Evolutionary conservation across 352 stramenopile genomes (phyloP).

Genomic region (Phytopythium sindhum): DNA sequence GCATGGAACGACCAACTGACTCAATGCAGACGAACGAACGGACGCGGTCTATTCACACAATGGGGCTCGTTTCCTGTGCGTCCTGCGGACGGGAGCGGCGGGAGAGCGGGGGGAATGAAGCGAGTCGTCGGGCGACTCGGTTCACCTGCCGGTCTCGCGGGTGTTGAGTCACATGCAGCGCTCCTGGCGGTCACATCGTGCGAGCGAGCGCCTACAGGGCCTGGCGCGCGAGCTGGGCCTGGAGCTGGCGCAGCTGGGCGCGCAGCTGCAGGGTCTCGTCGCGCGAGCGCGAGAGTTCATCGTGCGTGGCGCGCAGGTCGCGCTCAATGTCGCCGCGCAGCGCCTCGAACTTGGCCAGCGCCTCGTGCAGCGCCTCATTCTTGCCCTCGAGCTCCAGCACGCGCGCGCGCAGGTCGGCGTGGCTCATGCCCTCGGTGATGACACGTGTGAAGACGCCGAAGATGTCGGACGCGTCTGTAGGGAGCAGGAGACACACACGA

Average conservation of each 20-base stretch:
- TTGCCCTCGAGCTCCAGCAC: slow-evolving; percentile 68
- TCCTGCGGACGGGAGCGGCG: not conserved
- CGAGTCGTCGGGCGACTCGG: not conserved
- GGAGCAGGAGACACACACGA: not conserved
- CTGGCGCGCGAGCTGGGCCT: slow-evolving; percentile 51
- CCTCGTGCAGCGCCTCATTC: slow-evolving; percentile 79
- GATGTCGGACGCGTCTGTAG: slow-evolving; percentile 69
- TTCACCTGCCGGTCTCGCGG: slow-evolving; percentile 2
- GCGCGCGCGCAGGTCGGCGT: slow-evolving; percentile 61
- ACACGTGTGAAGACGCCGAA: slow-evolving; percentile 82
- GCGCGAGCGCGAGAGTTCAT: slow-evolving; percentile 38
- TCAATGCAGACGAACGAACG: too few species aligned
- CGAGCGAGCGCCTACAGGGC: slow-evolving; percentile 26
- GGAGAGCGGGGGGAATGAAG: not conserved
- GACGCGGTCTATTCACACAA: not conserved
- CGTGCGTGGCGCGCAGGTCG: slow-evolving; percentile 50
- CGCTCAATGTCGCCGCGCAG: slow-evolving; percentile 54
- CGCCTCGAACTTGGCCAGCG: slow-evolving; percentile 57
- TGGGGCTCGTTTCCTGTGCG: too few species aligned
- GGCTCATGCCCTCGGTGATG: slow-evolving; percentile 80
- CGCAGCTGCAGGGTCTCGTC: slow-evolving; percentile 62
- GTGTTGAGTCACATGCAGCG: not conserved
- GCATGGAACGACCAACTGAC: not conserved
- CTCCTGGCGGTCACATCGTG: too few species aligned
- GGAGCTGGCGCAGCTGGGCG: slow-evolving; percentile 57